Evolutionary conservation across 306 rosid species (phyloP), one percentile per base, ranked within the genome.

Genomic region (Vigna angularis): DNA sequence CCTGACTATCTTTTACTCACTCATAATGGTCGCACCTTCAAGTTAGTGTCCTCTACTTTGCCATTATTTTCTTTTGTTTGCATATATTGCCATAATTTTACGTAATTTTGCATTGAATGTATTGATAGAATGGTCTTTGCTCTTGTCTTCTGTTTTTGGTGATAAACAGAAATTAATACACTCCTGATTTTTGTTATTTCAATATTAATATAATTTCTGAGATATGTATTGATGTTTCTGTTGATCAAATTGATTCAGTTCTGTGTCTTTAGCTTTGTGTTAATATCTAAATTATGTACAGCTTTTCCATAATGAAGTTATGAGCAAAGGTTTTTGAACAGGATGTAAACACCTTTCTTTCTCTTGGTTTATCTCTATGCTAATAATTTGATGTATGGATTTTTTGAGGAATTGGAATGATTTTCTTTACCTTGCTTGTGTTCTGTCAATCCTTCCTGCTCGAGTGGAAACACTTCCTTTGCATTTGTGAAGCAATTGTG

Each of bases 1-100:
- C 95, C 99, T 61, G 93, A 91, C 66, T 93, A 87, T 85, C 85
- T 95, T 28, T 85, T 95, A 78, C 98, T 95, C 76, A 95, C 93
- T 79, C 89, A 95, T 80, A 95, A 93, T 85, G 98, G 99, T 52
- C 99, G 99, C 47, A 85, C 76, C 90, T 88, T 93, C 92, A 93
- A 88, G 98, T 95, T 82, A 86, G 96, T 89, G 36, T 56, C 44
- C 83, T 17, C 85, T 77, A 72, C 67, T 74, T 84, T 22, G 62
- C 63, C 49, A 36, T 55, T 76, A 53, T 72, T 66, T 82, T 64
- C 40, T 7, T 65, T 65, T 53, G 34, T 70, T 66, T 9, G 61
- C 28, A 28, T 77, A 26, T 71, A 70, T 30, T 28, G 47, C 40
- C 64, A 40, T 40, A 48, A 72, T 45, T 58, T 80, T 22, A 16